These are phyloP conservation scores for Auriscalpium vulgare DNA, from an alignment of 768 basidiomycete genomes.

Conservation along the genomic window DNA sequence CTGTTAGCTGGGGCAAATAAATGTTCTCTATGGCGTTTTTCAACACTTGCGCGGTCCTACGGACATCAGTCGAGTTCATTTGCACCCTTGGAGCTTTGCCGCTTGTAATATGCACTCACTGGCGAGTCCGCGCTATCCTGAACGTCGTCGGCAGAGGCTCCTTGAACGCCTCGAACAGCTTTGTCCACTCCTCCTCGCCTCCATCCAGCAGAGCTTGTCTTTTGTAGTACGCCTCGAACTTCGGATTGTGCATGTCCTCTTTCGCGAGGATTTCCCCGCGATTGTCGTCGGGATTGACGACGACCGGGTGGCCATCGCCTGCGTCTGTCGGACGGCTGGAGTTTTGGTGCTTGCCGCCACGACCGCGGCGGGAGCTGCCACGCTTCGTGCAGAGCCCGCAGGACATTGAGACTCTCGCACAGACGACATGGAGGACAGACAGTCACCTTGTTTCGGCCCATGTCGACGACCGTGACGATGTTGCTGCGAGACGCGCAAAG, in stretches of 20 bases:
- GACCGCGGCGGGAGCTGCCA: not conserved
- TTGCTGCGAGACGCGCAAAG: too few relatives aligned
- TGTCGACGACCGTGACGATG: not conserved
- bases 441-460: not conserved
- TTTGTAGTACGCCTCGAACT: slow-evolving; percentile 61
- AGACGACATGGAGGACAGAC: not conserved
- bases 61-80: slow-evolving; percentile 4
- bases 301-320: not conserved
- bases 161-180: slow-evolving; percentile 56
- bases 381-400: not conserved
- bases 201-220: slow-evolving; percentile 58
- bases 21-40: slow-evolving; percentile 70
- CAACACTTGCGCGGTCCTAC: slow-evolving; percentile 61
- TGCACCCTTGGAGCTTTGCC: slow-evolving; percentile 14
- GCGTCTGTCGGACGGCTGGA: not conserved
- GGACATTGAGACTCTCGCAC: not conserved
- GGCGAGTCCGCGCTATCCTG: slow-evolving; percentile 80
- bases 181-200: slow-evolving; percentile 71
- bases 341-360: not conserved
- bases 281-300: slow-evolving; percentile 21
- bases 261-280: slow-evolving; percentile 49
- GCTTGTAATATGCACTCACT: slow-evolving; percentile 38
- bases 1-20: slow-evolving; percentile 70
- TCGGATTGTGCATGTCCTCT: slow-evolving; percentile 62
- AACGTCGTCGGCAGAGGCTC: slow-evolving; percentile 88